Conservation (phyloP, 2,329 filamentous ascomycete genomes). For the Alternaria sp. region DNA sequence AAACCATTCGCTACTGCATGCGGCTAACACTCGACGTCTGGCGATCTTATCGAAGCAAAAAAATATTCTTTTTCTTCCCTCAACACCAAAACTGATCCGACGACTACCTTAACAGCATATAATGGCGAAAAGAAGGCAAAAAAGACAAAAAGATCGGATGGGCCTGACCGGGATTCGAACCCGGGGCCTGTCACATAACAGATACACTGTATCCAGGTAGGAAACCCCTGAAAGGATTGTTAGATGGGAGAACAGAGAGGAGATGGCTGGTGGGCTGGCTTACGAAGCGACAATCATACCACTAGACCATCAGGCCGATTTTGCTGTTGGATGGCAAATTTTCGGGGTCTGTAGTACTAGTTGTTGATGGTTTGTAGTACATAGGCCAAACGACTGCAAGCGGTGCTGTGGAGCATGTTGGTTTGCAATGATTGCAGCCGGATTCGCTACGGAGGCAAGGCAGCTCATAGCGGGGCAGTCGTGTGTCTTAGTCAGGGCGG, state of each 20-base stretch:
- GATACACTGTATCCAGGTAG: conserved; percentile 33
- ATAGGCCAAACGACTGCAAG: no score
- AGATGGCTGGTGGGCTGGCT: background rate
- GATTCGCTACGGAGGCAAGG: background rate
- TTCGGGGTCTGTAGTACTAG: background rate
- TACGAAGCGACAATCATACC: conserved; percentile 46
- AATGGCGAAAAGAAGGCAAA: no score
- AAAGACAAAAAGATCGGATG: conserved; percentile 14
- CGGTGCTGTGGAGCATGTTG: background rate
- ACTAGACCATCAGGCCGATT: conserved; percentile 43
- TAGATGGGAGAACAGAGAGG: background rate
- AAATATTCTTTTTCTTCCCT: no score
- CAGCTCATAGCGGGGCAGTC: conserved; percentile 8
- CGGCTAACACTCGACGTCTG: no score
- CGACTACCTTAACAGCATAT: no score
- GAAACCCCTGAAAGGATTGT: conserved; percentile 10
- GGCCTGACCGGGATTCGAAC: conserved; percentile 49
- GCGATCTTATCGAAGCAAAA: no score
- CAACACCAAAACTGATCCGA: no score
- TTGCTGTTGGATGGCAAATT: conserved; percentile 16
- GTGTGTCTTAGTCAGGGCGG: conserved; percentile 10
- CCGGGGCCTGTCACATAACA: conserved; percentile 50
- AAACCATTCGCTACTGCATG: no score
- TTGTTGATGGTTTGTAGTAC: background rate
- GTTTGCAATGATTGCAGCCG: background rate